Conservation (phyloP, 2,329 filamentous ascomycete species). For the Aspergillus sp. region DNA sequence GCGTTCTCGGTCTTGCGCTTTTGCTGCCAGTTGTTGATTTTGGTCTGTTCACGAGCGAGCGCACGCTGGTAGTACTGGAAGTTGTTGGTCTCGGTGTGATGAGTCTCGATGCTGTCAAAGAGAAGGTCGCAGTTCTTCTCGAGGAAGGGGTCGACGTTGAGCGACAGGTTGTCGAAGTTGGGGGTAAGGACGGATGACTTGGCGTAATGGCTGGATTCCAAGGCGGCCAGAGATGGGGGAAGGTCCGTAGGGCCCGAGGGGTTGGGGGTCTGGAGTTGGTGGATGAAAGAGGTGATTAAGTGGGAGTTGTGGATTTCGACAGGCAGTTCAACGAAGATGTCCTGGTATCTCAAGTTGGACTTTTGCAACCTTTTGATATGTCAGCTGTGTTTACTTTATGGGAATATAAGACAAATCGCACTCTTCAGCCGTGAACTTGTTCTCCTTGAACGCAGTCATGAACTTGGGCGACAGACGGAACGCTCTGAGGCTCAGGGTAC, state of each 20-base stretch:
- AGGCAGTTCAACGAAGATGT: slow-evolving; percentile 86
- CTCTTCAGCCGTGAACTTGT: slow-evolving; percentile 95
- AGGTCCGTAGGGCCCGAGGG: slow-evolving; percentile 62
- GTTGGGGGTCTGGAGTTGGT: slow-evolving; percentile 72
- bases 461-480: slow-evolving; percentile 85
- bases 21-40: slow-evolving; percentile 92
- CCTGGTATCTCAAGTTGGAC: slow-evolving; percentile 85
- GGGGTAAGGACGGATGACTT: slow-evolving; percentile 66
- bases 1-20: slow-evolving; percentile 97
- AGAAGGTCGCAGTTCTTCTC: slow-evolving; percentile 97
- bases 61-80: slow-evolving; percentile 96
- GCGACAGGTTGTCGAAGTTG: slow-evolving; percentile 81
- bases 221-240: slow-evolving; percentile 70
- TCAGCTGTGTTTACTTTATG: slow-evolving; percentile 8
- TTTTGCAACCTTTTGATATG: slow-evolving; percentile 69
- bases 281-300: slow-evolving; percentile 88
- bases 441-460: slow-evolving; percentile 89
- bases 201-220: slow-evolving; percentile 57
- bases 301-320: slow-evolving; percentile 93
- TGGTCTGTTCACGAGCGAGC: slow-evolving; percentile 85
- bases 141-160: slow-evolving; percentile 93
- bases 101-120: slow-evolving; percentile 91
- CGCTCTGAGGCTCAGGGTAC: slow-evolving; percentile 78
- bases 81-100: slow-evolving; percentile 99
- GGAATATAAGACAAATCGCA: slow-evolving; percentile 43